Percentiles rank a stretch among this genome's conserved stretches.
Conservation (phyloP, 176 grass and related monocot genomes). For the Musa troglodytarum region DNA sequence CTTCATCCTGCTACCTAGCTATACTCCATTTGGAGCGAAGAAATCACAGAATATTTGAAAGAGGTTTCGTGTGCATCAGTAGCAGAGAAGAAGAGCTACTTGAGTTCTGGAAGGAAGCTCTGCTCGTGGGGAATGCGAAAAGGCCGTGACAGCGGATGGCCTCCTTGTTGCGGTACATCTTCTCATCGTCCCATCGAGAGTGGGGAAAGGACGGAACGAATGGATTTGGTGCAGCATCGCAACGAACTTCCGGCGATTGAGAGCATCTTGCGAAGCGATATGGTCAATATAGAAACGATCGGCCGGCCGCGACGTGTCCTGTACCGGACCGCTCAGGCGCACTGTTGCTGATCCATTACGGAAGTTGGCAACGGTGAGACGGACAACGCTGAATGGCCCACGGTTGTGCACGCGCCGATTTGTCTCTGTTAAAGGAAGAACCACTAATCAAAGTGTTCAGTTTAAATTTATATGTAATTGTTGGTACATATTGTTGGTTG, state of each 20-base stretch:
- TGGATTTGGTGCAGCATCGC: conserved; percentile 8
- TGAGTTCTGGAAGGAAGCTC: conserved; percentile 1
- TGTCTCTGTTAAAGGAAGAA: too few relatives aligned
- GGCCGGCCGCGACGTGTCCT: neutral
- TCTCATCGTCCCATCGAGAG: neutral
- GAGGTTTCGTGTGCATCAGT: neutral
- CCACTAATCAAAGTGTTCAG: too few relatives aligned
- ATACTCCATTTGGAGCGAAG: too few relatives aligned
- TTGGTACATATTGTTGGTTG: too few relatives aligned
- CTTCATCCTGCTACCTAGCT: too few relatives aligned
- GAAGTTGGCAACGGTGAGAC: too few relatives aligned
- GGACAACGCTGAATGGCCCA: too few relatives aligned
- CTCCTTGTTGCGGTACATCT: neutral
- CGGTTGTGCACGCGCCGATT: too few relatives aligned
- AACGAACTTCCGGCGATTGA: neutral
- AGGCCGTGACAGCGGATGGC: neutral
- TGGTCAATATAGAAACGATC: neutral
- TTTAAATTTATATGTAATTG: too few relatives aligned
- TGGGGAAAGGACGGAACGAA: neutral
- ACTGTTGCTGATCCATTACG: neutral
- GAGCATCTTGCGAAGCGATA: neutral
- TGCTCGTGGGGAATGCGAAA: neutral
- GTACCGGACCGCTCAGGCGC: neutral
- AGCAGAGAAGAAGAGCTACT: neutral
- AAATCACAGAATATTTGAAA: too few relatives aligned